These are phyloP conservation scores for Cyberlindnera mycetangii DNA, from an alignment of 805 yeast species.

Conservation along the genomic window DNA sequence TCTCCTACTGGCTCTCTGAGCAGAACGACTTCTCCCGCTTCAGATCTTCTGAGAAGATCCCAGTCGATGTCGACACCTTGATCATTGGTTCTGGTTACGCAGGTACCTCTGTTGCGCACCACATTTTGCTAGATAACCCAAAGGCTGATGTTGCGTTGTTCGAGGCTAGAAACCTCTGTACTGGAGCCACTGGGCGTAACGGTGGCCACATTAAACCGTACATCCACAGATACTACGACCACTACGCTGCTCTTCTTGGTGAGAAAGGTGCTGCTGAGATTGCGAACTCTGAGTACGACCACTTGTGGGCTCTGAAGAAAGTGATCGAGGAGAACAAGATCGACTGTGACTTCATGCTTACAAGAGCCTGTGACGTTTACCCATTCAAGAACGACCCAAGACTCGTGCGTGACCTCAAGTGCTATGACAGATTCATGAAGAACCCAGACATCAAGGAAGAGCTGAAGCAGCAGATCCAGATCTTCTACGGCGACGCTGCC, in stretches of 20 bases:
- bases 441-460: constrained; percentile 31
- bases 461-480: constrained; percentile 32
- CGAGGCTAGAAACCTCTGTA: constrained; percentile 41
- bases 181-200: constrained; percentile 47
- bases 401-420: constrained; percentile 13
- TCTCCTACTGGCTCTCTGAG: constrained; percentile 21
- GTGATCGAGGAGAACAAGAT: constrained; percentile 33
- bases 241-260: constrained; percentile 13
- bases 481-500: constrained; percentile 36
- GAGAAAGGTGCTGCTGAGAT: constrained; percentile 33
- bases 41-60: constrained; percentile 28
- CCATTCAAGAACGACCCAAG: constrained; percentile 26
- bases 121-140: constrained; percentile 30
- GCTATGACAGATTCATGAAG: constrained; percentile 21
- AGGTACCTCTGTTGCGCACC: constrained; percentile 40
- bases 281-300: constrained; percentile 37
- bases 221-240: constrained; percentile 16
- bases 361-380: constrained; percentile 35
- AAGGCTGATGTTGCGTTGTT: constrained; percentile 29
- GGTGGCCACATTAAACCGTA: constrained; percentile 48
- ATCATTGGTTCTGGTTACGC: constrained; percentile 46
- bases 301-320: constrained; percentile 32
- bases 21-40: constrained; percentile 17
- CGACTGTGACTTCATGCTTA: constrained; percentile 37
- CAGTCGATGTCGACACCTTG: constrained; percentile 36